phyloP scores from a whole-genome alignment of 2,329 filamentous ascomycete species.

The Ambrosiella xylebori region DNA sequence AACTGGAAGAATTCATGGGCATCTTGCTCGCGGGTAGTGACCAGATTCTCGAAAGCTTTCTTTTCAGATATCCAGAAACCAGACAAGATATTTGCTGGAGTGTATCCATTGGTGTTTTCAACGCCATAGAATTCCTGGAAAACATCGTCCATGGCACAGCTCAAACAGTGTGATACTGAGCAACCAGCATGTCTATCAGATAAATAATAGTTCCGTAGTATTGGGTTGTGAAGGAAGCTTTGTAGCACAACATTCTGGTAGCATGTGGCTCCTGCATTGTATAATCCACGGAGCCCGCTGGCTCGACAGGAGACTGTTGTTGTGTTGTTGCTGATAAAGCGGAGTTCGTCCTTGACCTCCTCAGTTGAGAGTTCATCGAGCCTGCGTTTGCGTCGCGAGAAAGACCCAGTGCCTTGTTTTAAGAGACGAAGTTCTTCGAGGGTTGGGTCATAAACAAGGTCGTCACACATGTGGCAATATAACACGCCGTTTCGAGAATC shows the following conservation, averaged over 20 bases:
- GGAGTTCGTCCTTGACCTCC: constrained; percentile 51
- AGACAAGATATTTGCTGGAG: constrained; percentile 73
- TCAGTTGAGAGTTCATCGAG: constrained; percentile 53
- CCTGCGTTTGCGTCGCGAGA: constrained; percentile 57
- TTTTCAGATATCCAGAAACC: constrained; percentile 78
- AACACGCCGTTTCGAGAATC: constrained; percentile 59
- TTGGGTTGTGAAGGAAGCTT: constrained; percentile 80
- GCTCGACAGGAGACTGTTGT: constrained; percentile 66
- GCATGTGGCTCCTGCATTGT: constrained; percentile 96
- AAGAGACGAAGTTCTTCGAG: constrained; percentile 57
- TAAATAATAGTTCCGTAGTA: constrained; percentile 82
- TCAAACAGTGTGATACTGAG: constrained; percentile 41
- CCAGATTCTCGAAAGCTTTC: constrained; percentile 54
- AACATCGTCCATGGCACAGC: constrained; percentile 56
- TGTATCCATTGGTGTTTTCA: constrained; percentile 76
- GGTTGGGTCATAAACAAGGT: constrained; percentile 68
- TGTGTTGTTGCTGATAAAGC: constrained; percentile 63
- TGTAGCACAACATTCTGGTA: constrained; percentile 96
- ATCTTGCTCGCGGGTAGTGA: constrained; percentile 89
- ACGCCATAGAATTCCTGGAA: constrained; percentile 54
- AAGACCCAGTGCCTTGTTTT: constrained; percentile 50
- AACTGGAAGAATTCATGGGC: constrained; percentile 97
- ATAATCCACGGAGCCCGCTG: constrained; percentile 76
- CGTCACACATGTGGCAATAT: constrained; percentile 68
- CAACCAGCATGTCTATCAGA: constrained; percentile 76